phyloP scores from a whole-genome alignment of 176 grass and related monocot species.

The Saccharum spontaneum region DNA sequence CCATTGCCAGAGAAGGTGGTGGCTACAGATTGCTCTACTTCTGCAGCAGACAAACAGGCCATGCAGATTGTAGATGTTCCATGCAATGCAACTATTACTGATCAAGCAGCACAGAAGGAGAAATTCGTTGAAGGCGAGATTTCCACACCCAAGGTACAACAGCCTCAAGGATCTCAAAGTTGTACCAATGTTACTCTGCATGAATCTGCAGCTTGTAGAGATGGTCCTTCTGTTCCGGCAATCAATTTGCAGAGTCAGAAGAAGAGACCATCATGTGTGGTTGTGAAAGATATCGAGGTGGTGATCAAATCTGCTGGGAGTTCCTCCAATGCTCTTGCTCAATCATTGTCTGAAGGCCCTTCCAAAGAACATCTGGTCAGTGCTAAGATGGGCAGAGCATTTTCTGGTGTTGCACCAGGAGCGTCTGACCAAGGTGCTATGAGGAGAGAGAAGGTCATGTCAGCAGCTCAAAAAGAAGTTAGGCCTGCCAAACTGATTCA shows the following conservation, averaged over 20 bases:
- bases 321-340: not conserved
- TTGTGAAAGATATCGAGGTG: not conserved
- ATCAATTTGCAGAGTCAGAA: not conserved
- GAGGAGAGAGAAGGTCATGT: not conserved
- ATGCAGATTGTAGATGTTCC: not conserved
- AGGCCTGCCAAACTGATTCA: conserved; percentile 19
- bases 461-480: not conserved
- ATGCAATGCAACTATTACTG: not conserved
- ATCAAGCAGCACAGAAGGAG: not conserved
- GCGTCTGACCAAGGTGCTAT: not conserved
- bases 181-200: not conserved
- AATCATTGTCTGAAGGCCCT: not conserved
- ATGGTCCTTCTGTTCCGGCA: not conserved
- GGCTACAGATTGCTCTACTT: not conserved
- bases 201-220: not conserved
- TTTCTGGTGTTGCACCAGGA: not conserved
- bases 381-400: not conserved
- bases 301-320: not conserved
- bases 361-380: not conserved
- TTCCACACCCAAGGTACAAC: not conserved
- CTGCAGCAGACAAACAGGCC: not conserved
- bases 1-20: not conserved
- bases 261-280: not conserved
- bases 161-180: not conserved
- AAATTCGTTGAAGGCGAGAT: not conserved